Evolutionary conservation across 805 yeast species (phyloP).

Genomic region (Blastobotrys muscicola): DNA sequence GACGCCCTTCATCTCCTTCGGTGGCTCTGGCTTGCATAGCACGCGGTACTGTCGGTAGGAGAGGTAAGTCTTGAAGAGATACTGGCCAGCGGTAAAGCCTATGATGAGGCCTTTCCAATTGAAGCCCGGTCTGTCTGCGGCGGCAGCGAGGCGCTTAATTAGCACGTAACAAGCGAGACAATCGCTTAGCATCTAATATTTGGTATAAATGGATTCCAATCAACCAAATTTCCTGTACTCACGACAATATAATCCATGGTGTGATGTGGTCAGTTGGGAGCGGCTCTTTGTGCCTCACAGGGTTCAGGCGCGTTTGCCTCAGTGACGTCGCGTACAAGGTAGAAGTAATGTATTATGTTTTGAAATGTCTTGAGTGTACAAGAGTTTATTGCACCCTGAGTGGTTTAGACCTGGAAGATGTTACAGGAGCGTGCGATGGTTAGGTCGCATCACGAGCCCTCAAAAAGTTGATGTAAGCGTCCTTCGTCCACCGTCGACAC

Average conservation of each 20-base stretch:
- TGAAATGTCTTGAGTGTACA: too few species aligned
- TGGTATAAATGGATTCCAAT: background rate
- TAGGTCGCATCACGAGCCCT: constrained; percentile 11
- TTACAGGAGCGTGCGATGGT: background rate
- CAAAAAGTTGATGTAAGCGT: constrained; percentile 12
- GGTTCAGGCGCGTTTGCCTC: too few species aligned
- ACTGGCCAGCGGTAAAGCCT: constrained; percentile 68
- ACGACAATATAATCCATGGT: constrained; percentile 3
- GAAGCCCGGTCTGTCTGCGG: constrained; percentile 57
- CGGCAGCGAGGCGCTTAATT: constrained; percentile 31
- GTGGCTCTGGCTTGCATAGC: constrained; percentile 47
- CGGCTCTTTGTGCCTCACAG: too few species aligned
- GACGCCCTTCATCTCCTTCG: constrained; percentile 57
- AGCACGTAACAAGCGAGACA: background rate
- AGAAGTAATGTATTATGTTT: too few species aligned
- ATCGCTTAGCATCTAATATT: background rate
- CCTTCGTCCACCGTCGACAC: constrained; percentile 33
- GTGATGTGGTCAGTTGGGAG: background rate
- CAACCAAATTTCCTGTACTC: background rate
- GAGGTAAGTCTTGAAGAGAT: constrained; percentile 62
- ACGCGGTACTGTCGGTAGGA: constrained; percentile 69
- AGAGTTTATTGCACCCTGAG: too few species aligned
- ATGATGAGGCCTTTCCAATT: constrained; percentile 74
- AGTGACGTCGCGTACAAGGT: too few species aligned
- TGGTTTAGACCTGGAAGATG: too few species aligned